Evolutionary conservation across 805 yeast genomes (phyloP), one percentile per base, ranked within the genome.

Genomic region (Cyberlindnera euphorbiiphila): DNA sequence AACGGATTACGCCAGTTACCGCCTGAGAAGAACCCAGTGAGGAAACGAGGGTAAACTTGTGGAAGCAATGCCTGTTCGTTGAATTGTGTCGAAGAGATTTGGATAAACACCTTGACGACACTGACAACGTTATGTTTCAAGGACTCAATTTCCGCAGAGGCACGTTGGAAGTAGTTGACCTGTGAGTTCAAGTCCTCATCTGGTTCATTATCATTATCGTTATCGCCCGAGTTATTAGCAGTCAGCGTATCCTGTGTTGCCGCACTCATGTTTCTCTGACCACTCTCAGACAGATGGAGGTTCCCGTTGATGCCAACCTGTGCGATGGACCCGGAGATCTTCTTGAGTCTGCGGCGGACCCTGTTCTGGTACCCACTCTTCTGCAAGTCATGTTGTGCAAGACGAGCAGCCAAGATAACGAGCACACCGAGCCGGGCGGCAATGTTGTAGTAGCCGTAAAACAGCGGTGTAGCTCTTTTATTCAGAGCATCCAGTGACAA

Each of bases 1-100:
- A 81, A 80, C 18, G 85, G 85, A 50, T 81, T 82, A 32, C 75
- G 72, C 81, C 88, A 83, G 43, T 80, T 78, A n/a, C 89, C 91
- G 13, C 88, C 91, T 48, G 78, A 78, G 55, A 78, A 83, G 37
- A 73, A 76, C 20, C 78, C 77, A 28, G 71, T 67, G 14, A 84
- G 60, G 50, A 83, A 80, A 42, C 93, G 66, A 8, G 93, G 88
- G 46, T 78, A 75, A 2, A 79, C 62, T 53, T 81, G 82, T 0
- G 91, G 93, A 41, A 59, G 26, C 41, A 47, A n/a, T 36, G 38
- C 32, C 47, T 54, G 49, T 47, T 51, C 41, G 55, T 43, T 36
- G 45, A 51, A 45, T 57, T 63, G 41, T 51, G 46, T 41, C 26
- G 53, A 42, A 33, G 61, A 30, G 51, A 50, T 36, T 53, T 54